Evolutionary conservation across 352 stramenopile genomes (phyloP), one percentile per base, ranked within the genome.

Genomic region (Pythium utonaiense): DNA sequence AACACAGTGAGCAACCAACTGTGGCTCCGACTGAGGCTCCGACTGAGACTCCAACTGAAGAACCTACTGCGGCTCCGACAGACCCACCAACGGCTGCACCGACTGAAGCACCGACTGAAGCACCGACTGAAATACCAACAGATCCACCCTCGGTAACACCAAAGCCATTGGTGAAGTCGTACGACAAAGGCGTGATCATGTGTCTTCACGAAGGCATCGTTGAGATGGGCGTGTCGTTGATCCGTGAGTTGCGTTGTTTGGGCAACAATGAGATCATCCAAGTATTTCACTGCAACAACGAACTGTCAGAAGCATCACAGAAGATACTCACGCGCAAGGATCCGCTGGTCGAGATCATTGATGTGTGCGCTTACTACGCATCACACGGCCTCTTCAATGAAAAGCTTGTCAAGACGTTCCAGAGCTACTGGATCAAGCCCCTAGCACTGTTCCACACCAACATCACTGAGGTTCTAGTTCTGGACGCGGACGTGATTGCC

Each of bases 381-480:
- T 41, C 57, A 6, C 56, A 45, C 6, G 57, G 65, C 2, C 53
- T 70, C 21, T 55, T 78, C 16, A 67, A 61, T 8, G 60, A 74
- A 30, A 71, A 74, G 60, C 41, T 60, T 0, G 69, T 73, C 1
- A 59, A 54, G 27, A 65, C 78, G 7, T 86, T 83, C 53, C 66
- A 77, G 22, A 86, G 73, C 53, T 86, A 77, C 64, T 88, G 76
- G 78, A 74, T 88, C 60, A 88, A 88, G 47, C 78, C 78, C 1
- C 59, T 88, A 0, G 78, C 74, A 17, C 52, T 88, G 41, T 73
- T 73, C 53, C 76, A 85, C 47, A 86, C 78, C 0, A 66, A 75
- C 27, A 60, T 86, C 6, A 61, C 58, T 4, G 68, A 88, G 41
- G 64, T 81, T 14, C 45, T 86, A 12, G 49, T 88, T 12, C 30